Evolutionary conservation across 2,329 filamentous ascomycete species (phyloP).

Genomic region (Fusarium sp.): DNA sequence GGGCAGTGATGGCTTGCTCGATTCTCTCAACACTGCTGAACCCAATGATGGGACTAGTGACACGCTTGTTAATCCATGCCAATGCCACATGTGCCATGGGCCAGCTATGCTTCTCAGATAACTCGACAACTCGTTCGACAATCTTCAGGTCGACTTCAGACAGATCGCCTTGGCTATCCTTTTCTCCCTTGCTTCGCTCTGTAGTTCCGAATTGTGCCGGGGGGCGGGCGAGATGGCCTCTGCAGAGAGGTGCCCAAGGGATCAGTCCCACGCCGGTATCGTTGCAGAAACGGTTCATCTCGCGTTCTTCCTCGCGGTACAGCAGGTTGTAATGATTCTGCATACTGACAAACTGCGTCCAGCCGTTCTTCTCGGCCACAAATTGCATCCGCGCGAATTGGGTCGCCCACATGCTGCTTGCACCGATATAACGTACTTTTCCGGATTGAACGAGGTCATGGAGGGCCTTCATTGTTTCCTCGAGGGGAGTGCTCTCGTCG

Average conservation of each 20-base stretch:
- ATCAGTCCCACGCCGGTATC: slow-evolving; percentile 47
- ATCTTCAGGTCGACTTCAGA: slow-evolving; percentile 30
- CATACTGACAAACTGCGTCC: slow-evolving; percentile 72
- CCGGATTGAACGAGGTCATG: slow-evolving; percentile 71
- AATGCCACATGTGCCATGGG: slow-evolving; percentile 39
- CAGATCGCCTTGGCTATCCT: slow-evolving; percentile 23
- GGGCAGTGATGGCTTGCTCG: slow-evolving; percentile 31
- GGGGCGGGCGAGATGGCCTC: slow-evolving; percentile 31
- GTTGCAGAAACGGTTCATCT: slow-evolving; percentile 61
- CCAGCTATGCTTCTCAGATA: slow-evolving; percentile 26
- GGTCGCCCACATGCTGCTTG: slow-evolving; percentile 62
- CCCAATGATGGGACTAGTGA: slow-evolving; percentile 35
- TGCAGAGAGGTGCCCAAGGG: slow-evolving; percentile 41
- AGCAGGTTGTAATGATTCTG: slow-evolving; percentile 70
- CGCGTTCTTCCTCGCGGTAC: slow-evolving; percentile 72
- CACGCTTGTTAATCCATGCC: slow-evolving; percentile 30
- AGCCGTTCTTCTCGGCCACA: slow-evolving; percentile 67
- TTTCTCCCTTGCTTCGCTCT: slow-evolving; percentile 33
- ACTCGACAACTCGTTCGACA: slow-evolving; percentile 22
- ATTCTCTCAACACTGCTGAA: slow-evolving; percentile 40
- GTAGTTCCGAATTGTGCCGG: slow-evolving; percentile 27
- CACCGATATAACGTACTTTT: slow-evolving; percentile 70
- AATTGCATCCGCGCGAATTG: slow-evolving; percentile 67
- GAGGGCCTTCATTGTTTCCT: slow-evolving; percentile 72
- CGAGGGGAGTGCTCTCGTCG: slow-evolving; percentile 60